Base-by-base conservation (phyloP, 1,139 yeast genomes). In the Pichia sorboxylosa region DNA sequence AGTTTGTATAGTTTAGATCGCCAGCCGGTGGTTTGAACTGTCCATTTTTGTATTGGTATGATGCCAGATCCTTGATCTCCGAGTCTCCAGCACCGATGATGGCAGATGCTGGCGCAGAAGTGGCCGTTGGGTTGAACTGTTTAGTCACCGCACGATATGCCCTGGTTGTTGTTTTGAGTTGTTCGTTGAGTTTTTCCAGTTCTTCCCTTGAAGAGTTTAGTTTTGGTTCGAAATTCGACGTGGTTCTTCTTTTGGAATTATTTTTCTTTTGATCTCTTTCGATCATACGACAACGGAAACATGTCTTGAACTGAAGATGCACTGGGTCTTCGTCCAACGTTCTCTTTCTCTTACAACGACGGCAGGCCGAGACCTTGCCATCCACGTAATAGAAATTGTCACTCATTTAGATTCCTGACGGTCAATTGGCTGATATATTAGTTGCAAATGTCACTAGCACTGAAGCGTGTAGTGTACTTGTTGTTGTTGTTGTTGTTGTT, bases 291-390 rank as follows among this genome's bases (percentile, higher is more conserved):
- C 77, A 70, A 41, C 70, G 68, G 49, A 72, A 73, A 54, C 77
- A 70, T 2, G 77, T 70, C 44, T 69, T 69, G 50, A 68, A 70
- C 44, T 68, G 73, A 43, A 66, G 58, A 28, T 69, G 74, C 41
- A 69, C 75, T 2, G 70, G 66, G n/a, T 73, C 72, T 50, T 70
- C 77, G 40, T 69, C 72, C 37, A 65, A 69, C 44, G 68, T 62
- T 57, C 77, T 62, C 62, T 66, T 65, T 39, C 75, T 55, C 46
- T 70, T 70, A 55, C 77, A 70, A 44, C 77, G 67, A 51, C 77
- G 73, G 46, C 77, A 70, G 1, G 54, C 47, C 8, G 51, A 45
- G 11, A 53, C 50, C 31, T 49, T 49, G 18, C 55, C 54, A 29
- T 49, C 43, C 23, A 45, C 41, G 29, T 44, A 47, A 30, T 48